These are phyloP conservation scores for Termitomyces sp. DNA, from an alignment of 1,284 basidiomycete species.

Conservation along the genomic window DNA sequence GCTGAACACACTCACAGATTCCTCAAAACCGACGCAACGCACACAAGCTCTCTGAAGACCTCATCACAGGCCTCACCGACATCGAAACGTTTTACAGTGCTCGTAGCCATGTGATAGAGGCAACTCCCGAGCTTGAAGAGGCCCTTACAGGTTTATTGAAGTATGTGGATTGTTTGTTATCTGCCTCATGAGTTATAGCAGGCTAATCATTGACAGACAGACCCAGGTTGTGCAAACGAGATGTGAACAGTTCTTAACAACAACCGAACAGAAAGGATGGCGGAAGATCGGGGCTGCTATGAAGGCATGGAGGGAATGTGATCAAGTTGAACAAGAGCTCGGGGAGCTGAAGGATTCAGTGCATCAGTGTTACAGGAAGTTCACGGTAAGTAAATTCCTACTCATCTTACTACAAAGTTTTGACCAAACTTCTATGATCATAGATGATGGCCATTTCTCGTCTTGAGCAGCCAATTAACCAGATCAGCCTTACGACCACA, in stretches of 20 bases:
- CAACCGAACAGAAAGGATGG: slow-evolving; percentile 9
- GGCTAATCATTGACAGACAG: neutral
- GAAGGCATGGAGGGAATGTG: slow-evolving; percentile 8
- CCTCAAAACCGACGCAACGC: slow-evolving; percentile 14
- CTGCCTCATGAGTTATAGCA: neutral
- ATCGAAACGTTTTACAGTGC: slow-evolving; percentile 11
- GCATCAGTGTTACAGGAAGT: slow-evolving; percentile 15
- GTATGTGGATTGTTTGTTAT: neutral
- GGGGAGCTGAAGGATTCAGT: slow-evolving; percentile 11
- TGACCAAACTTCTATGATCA: neutral
- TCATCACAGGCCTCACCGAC: slow-evolving; percentile 11
- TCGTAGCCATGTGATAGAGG: slow-evolving; percentile 5
- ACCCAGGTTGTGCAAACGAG: neutral
- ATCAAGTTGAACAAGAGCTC: slow-evolving; percentile 15
- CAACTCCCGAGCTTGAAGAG: slow-evolving; percentile 7
- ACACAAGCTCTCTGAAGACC: slow-evolving; percentile 15
- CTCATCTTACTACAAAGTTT: neutral
- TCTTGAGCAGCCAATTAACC: slow-evolving; percentile 9
- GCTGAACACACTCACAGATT: slow-evolving; percentile 8
- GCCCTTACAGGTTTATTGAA: slow-evolving; percentile 4
- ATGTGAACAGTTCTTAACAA: slow-evolving; percentile 3
- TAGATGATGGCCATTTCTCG: slow-evolving; percentile 15
- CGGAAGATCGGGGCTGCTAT: slow-evolving; percentile 9
- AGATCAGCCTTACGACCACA: slow-evolving; percentile 3
- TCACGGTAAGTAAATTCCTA: slow-evolving; percentile 12